Percentiles rank a stretch among this genome's conserved stretches.
Evolutionary conservation across 2,329 filamentous ascomycete genomes (phyloP).

Genomic region (Cryphonectria parasitica): DNA sequence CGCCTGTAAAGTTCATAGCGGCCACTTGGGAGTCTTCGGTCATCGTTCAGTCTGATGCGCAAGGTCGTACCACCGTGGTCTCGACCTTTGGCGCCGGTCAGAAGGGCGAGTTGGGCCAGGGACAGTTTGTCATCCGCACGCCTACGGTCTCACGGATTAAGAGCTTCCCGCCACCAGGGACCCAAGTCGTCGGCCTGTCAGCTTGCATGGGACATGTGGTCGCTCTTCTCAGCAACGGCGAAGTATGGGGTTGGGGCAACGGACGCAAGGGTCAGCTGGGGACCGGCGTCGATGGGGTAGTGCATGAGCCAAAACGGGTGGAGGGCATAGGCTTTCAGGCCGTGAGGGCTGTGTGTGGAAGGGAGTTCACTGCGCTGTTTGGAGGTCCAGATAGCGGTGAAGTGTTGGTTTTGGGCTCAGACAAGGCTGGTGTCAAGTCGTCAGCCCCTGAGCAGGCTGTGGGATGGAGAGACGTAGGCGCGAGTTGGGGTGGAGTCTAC

Average conservation of each 20-base stretch:
- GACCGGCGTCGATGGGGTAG: constrained; percentile 49
- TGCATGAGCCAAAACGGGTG: constrained; percentile 66
- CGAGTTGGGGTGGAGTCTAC: constrained; percentile 84
- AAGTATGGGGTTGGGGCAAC: constrained; percentile 87
- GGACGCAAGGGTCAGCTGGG: constrained; percentile 86
- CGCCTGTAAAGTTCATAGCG: constrained; percentile 53
- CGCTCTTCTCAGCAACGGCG: constrained; percentile 72
- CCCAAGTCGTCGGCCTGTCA: constrained; percentile 65
- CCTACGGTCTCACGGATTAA: constrained; percentile 52
- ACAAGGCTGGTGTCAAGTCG: constrained; percentile 72
- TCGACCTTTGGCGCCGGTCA: constrained; percentile 68
- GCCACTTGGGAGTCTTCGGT: constrained; percentile 81
- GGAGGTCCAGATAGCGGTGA: constrained; percentile 58
- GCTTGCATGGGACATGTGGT: constrained; percentile 81
- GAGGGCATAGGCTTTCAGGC: constrained; percentile 63
- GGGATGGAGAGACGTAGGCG: constrained; percentile 69
- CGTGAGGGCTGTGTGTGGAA: constrained; percentile 72
- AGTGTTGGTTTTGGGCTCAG: constrained; percentile 70
- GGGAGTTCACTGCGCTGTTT: constrained; percentile 82
- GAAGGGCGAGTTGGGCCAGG: constrained; percentile 75
- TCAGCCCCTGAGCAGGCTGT: constrained; percentile 56
- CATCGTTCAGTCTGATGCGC: constrained; percentile 54
- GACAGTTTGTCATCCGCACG: constrained; percentile 54
- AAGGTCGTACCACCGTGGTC: constrained; percentile 51
- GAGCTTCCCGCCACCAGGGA: constrained; percentile 65